Evolutionary conservation across 164 flowering plant species (phyloP).

Genomic region (Nymphaea thermarum): DNA sequence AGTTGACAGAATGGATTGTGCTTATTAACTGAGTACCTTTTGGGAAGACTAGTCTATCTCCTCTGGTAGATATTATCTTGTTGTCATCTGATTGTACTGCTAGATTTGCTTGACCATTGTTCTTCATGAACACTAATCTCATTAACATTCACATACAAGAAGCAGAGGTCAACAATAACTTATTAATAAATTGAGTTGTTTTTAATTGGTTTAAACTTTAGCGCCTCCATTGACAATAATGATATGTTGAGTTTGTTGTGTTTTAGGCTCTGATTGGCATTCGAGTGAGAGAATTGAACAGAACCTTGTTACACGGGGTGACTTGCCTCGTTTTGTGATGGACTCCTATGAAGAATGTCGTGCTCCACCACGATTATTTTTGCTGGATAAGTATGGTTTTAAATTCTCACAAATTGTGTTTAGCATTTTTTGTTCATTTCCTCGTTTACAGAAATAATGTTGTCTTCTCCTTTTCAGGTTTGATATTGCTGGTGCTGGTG

Average conservation of each 20-base stretch:
- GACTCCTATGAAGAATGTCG: constrained; percentile 96
- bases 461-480: constrained; percentile 38
- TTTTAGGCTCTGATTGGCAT: constrained; percentile 90
- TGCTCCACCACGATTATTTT: constrained; percentile 87
- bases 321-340: constrained; percentile 92
- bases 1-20: too few species aligned
- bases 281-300: constrained; percentile 42
- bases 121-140: too few species aligned
- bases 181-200: too few species aligned
- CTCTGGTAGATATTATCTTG: too few species aligned
- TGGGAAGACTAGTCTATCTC: too few species aligned
- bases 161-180: too few species aligned
- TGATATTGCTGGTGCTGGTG: constrained; percentile 98
- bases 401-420: neutral
- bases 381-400: constrained; percentile 83
- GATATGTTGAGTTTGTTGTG: neutral
- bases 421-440: neutral
- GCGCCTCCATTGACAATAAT: too few species aligned
- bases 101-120: too few species aligned
- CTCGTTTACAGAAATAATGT: neutral
- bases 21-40: too few species aligned
- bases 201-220: too few species aligned
- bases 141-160: too few species aligned
- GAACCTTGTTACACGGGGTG: constrained; percentile 58
- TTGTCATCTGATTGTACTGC: too few species aligned